Evolutionary conservation across 2,329 filamentous ascomycete species (phyloP).

Genomic region (Alternaria ventricosa): DNA sequence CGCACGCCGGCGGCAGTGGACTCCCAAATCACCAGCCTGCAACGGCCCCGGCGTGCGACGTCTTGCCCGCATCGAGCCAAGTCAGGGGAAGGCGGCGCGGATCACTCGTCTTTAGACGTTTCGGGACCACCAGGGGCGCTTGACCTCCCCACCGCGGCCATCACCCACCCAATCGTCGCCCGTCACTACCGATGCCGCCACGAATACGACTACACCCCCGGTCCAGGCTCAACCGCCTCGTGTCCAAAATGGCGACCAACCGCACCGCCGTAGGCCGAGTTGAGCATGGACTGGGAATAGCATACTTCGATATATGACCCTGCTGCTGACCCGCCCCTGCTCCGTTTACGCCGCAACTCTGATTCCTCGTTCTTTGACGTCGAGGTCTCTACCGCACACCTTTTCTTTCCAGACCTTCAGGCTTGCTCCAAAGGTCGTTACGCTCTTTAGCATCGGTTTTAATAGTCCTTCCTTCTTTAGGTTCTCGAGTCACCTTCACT

Average conservation of each 20-base stretch:
- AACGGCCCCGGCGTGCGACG: constrained; percentile 1
- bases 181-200: constrained; percentile 5
- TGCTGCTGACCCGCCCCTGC: constrained; percentile 34
- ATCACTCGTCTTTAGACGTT: constrained; percentile 29
- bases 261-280: constrained; percentile 21
- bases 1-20: constrained; percentile 2
- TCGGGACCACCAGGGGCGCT: constrained; percentile 26
- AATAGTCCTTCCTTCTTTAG: constrained; percentile 9
- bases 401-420: constrained; percentile 39
- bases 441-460: constrained; percentile 40
- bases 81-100: constrained; percentile 35
- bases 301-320: constrained; percentile 41
- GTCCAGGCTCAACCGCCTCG: constrained; percentile 29
- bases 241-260: constrained; percentile 24
- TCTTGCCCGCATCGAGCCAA: constrained; percentile 20
- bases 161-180: constrained; percentile 26
- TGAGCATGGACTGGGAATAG: constrained; percentile 32
- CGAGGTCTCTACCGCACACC: constrained; percentile 29
- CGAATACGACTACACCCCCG: constrained; percentile 25
- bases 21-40: neutral
- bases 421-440: constrained; percentile 39
- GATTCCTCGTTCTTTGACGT: constrained; percentile 40
- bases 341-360: constrained; percentile 29
- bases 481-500: constrained; percentile 19
- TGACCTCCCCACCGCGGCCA: constrained; percentile 18